Percentiles rank a stretch among this genome's conserved stretches.
These are phyloP conservation scores for Vitis amurensis DNA, from an alignment of 164 flowering plant species.

Conservation along the genomic window DNA sequence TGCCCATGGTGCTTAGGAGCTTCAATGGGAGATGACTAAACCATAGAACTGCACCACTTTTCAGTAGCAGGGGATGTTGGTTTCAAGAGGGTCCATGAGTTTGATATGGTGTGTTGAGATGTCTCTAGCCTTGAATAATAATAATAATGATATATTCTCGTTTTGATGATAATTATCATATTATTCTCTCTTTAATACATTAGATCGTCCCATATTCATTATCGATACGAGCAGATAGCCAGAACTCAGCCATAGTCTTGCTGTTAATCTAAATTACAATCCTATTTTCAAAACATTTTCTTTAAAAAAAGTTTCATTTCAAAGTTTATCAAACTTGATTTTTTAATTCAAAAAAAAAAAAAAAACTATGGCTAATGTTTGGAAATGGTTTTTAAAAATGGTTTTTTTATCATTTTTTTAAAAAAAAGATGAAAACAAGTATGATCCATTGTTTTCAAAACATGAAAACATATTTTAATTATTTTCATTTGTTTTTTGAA, in stretches of 20 bases:
- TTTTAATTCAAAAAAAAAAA: too few species aligned
- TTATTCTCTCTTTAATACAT: background rate
- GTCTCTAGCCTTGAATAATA: slow-evolving; percentile 16
- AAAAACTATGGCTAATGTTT: too few species aligned
- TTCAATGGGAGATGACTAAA: background rate
- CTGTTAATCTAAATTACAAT: background rate
- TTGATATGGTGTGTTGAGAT: slow-evolving; percentile 18
- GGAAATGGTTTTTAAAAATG: too few species aligned
- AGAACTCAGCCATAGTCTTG: background rate
- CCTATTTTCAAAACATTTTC: background rate
- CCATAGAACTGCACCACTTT: background rate
- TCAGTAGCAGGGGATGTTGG: background rate
- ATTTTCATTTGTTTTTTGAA: too few species aligned
- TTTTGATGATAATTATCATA: background rate
- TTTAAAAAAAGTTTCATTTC: slow-evolving; percentile 8
- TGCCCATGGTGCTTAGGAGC: background rate
- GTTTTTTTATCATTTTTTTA: too few species aligned
- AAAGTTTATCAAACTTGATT: background rate
- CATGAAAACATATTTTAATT: too few species aligned
- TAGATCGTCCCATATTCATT: background rate
- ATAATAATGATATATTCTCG: background rate
- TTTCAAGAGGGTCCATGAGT: slow-evolving; percentile 2
- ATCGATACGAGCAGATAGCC: background rate
- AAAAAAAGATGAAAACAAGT: too few species aligned
- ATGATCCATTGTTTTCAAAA: too few species aligned